Evolutionary conservation across 495 filamentous ascomycete species (phyloP), one percentile per base, ranked within the genome.

Genomic region (Terfezia claveryi): DNA sequence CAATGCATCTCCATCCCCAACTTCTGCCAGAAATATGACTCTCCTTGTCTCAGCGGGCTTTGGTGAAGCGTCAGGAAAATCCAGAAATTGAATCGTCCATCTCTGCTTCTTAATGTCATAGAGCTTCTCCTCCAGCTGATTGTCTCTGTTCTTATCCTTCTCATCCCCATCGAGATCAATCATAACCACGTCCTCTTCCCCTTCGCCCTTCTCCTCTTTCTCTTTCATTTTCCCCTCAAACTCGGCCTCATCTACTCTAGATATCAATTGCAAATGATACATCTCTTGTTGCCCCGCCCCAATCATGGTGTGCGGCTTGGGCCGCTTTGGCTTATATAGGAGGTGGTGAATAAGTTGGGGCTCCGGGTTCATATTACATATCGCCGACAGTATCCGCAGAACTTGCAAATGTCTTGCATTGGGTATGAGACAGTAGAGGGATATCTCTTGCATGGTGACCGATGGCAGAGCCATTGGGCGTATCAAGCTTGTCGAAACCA

Each of bases 301-400:
- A 6, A 54, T 54, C n/a, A 50, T 50, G 3, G 46, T 56, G n/a
- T 38, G 36, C 16, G 56, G 56, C 58, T 59, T 62, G 9, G 69
- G 73, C 56, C 74, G 70, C 53, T 68, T 71, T 38, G 81, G 80
- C 62, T 78, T 79, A 72, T 80, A 85, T 56, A 83, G 66, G 59
- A 82, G 67, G 60, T 78, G 77, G 53, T 80, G 76, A 62, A 81
- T 75, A 49, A 76, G 56, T 54, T 75, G 67, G 56, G 70, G 71
- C 58, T 72, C 69, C 23, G 81, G 81, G 56, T 79, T 76, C 76
- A 81, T 80, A 57, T 76, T 77, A 32, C 79, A 76, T 55, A 84
- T 65, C 50, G 80, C 81, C 23, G 80, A 74, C 54, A 85, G 72
- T 61, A 84, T 76, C 54, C 80, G 75, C 52, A 83, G 70, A 49